Evolutionary conservation across 495 filamentous ascomycete genomes (phyloP).

Genomic region (Lepidopterella palustris): DNA sequence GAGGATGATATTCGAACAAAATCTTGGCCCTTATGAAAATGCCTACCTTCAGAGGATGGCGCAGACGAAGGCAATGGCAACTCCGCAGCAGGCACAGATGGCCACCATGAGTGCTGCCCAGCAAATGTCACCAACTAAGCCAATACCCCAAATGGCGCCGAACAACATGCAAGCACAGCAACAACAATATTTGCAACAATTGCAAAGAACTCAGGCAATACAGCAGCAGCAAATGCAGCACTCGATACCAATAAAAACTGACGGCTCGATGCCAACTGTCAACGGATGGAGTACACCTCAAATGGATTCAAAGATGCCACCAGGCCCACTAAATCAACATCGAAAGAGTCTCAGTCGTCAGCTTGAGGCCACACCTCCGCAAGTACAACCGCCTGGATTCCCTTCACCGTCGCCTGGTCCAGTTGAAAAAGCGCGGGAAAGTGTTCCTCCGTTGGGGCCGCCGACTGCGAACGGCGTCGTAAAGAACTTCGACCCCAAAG

Average conservation of each 20-base stretch:
- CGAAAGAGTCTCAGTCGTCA: constrained; percentile 42
- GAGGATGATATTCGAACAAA: constrained; percentile 63
- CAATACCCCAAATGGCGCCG: constrained; percentile 41
- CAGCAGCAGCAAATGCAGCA: constrained; percentile 31
- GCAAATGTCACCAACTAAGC: constrained; percentile 43
- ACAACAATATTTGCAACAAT: constrained; percentile 37
- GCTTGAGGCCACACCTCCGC: constrained; percentile 30
- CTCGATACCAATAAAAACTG: constrained; percentile 25
- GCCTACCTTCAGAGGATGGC: constrained; percentile 7
- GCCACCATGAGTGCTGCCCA: constrained; percentile 35
- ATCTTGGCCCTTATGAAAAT: constrained; percentile 62
- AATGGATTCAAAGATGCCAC: constrained; percentile 12
- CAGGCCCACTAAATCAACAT: constrained; percentile 36
- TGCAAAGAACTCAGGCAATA: constrained; percentile 32
- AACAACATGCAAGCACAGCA: constrained; percentile 34
- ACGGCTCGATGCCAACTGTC: constrained; percentile 6
- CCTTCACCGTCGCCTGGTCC: constrained; percentile 9
- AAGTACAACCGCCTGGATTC: constrained; percentile 12
- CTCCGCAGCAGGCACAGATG: constrained; percentile 32
- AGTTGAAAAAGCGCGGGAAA: constrained; percentile 1
- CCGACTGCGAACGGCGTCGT: constrained; percentile 27
- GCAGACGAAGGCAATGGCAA: constrained; percentile 7
- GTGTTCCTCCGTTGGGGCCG: constrained; percentile 20
- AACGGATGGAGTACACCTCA: constrained; percentile 29
- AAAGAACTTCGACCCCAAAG: constrained; percentile 19